A percentile compares a stretch with the other conserved stretches of the same genome.
phyloP scores from a whole-genome alignment of 2,329 filamentous ascomycete species.

The Aspergillus ibericus region DNA sequence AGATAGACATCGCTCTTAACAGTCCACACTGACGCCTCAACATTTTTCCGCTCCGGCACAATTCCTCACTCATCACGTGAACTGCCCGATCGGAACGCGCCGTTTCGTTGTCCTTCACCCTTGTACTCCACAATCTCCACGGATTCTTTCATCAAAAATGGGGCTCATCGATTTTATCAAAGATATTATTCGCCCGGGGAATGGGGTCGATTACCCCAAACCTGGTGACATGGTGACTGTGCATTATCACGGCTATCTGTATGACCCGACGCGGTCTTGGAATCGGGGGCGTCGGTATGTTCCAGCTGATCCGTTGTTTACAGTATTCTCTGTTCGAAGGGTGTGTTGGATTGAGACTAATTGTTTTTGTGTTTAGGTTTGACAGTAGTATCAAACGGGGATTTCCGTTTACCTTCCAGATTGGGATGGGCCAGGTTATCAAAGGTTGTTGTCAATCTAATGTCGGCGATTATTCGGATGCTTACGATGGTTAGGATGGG shows the following conservation, averaged over 20 bases:
- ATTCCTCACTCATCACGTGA: too few species aligned
- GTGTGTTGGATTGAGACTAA: neutral
- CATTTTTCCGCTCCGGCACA: too few species aligned
- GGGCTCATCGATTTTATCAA: conserved; percentile 22
- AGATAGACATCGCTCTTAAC: too few species aligned
- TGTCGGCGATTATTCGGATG: neutral
- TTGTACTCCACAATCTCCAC: too few species aligned
- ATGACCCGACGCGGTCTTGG: conserved; percentile 21
- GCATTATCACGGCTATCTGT: conserved; percentile 23
- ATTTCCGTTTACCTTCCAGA: conserved; percentile 18
- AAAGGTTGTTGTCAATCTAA: conserved; percentile 8
- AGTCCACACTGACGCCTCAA: too few species aligned
- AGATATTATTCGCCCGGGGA: conserved; percentile 21
- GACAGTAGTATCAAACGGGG: conserved; percentile 23
- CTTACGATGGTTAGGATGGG: conserved; percentile 13
- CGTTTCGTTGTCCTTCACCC: too few species aligned
- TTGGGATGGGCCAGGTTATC: conserved; percentile 20
- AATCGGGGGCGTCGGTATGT: conserved; percentile 18
- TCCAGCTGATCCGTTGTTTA: neutral
- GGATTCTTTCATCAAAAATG: conserved; percentile 8
- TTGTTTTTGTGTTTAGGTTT: conserved; percentile 8
- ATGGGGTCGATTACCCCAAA: conserved; percentile 21
- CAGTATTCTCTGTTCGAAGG: neutral
- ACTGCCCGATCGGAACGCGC: too few species aligned
- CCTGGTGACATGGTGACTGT: conserved; percentile 20